phyloP scores from a whole-genome alignment of 768 basidiomycete species.

The Lentinula sp. region DNA sequence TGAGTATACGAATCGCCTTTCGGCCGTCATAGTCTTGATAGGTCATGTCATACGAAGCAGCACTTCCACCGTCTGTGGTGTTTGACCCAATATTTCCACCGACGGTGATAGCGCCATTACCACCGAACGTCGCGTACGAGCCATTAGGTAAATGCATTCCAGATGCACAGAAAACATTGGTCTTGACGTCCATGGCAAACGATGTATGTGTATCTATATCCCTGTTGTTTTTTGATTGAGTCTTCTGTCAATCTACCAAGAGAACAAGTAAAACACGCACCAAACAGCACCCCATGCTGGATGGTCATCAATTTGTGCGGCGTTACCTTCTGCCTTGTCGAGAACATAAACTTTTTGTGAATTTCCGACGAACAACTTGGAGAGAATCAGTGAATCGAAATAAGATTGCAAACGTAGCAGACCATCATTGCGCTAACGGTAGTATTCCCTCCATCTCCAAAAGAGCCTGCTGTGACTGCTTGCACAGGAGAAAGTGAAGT shows the following conservation, averaged over 20 bases:
- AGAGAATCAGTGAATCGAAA: neutral
- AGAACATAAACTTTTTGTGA: constrained; percentile 79
- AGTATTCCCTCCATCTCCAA: constrained; percentile 40
- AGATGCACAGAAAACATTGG: constrained; percentile 78
- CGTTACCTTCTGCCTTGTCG: constrained; percentile 84
- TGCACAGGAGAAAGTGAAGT: constrained; percentile 21
- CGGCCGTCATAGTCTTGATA: constrained; percentile 82
- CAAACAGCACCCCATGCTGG: constrained; percentile 73
- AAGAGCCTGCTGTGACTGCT: constrained; percentile 35
- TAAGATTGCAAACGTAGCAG: constrained; percentile 3
- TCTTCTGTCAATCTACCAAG: neutral
- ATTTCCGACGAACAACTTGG: constrained; percentile 76
- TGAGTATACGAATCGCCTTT: constrained; percentile 73
- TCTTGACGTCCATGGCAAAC: constrained; percentile 61
- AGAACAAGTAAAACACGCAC: constrained; percentile 21
- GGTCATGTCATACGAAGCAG: constrained; percentile 51
- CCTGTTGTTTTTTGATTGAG: constrained; percentile 25
- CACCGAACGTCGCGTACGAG: constrained; percentile 69
- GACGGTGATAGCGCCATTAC: constrained; percentile 68
- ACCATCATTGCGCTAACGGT: constrained; percentile 51
- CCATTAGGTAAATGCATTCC: constrained; percentile 81
- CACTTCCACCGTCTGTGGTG: constrained; percentile 34
- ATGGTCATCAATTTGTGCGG: constrained; percentile 57
- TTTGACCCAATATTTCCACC: constrained; percentile 55
- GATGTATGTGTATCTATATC: constrained; percentile 56